phyloP scores from a whole-genome alignment of 805 yeast species.

The Yarrowia yakushimensis region DNA sequence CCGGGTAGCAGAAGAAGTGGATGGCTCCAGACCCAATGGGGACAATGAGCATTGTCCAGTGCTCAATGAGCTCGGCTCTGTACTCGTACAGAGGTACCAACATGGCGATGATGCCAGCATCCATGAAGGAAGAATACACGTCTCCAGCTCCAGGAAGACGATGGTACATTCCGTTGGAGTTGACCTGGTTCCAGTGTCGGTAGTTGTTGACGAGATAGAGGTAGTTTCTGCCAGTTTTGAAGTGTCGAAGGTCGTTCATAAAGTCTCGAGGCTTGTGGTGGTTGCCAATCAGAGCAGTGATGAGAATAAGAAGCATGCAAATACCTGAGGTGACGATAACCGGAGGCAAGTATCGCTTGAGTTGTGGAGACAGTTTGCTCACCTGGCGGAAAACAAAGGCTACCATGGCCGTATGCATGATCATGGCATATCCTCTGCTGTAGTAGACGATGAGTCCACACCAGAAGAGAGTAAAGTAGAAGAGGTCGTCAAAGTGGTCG shows the following conservation, averaged over 20 bases:
- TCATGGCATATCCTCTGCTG: constrained; percentile 53
- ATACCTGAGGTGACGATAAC: constrained; percentile 61
- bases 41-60: constrained; percentile 56
- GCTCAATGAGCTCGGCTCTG: constrained; percentile 56
- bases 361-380: constrained; percentile 46
- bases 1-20: constrained; percentile 67
- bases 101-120: constrained; percentile 69
- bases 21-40: constrained; percentile 56
- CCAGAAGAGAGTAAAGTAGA: constrained; percentile 48
- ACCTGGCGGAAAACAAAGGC: constrained; percentile 55
- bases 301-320: constrained; percentile 60
- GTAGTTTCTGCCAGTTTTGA: constrained; percentile 69
- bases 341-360: constrained; percentile 61
- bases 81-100: constrained; percentile 76
- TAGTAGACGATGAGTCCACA: constrained; percentile 61
- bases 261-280: constrained; percentile 43
- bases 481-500: constrained; percentile 53
- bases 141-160: constrained; percentile 82
- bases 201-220: constrained; percentile 50
- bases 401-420: constrained; percentile 60
- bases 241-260: constrained; percentile 48
- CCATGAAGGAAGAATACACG: constrained; percentile 65
- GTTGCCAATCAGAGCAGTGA: constrained; percentile 53
- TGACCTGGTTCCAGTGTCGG: constrained; percentile 23
- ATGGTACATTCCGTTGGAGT: constrained; percentile 30